Evolutionary conservation across 805 yeast genomes (phyloP).

Genomic region (Limtongia smithiae): DNA sequence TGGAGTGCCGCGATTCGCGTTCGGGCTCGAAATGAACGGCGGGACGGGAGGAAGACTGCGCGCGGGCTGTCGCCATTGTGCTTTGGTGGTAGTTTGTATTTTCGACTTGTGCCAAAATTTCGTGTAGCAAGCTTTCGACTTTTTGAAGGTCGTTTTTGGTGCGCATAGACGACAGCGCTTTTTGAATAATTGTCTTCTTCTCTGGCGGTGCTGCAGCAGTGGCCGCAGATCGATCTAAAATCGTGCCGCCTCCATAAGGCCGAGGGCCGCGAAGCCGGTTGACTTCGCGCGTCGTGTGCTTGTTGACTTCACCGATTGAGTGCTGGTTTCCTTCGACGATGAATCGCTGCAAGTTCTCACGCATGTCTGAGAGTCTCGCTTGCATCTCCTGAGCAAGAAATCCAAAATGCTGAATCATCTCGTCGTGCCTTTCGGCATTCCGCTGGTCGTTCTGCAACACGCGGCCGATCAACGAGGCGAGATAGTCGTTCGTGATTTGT

Average conservation of each 20-base stretch:
- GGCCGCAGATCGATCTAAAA: too few species aligned
- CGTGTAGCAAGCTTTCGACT: slow-evolving; percentile 18
- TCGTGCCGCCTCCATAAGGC: background rate
- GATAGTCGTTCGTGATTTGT: too few species aligned
- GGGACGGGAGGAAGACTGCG: too few species aligned
- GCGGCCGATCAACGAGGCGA: too few species aligned
- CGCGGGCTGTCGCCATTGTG: too few species aligned
- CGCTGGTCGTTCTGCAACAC: slow-evolving; percentile 4
- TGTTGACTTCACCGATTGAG: background rate
- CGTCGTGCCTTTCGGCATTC: slow-evolving; percentile 8
- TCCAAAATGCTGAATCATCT: slow-evolving; percentile 18
- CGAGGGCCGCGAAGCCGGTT: slow-evolving; percentile 6
- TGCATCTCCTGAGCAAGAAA: slow-evolving; percentile 9
- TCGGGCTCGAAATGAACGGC: too few species aligned
- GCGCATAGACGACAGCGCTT: slow-evolving; percentile 11
- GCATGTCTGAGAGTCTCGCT: slow-evolving; percentile 1
- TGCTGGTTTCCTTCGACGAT: background rate
- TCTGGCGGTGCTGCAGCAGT: background rate
- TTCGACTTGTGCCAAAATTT: slow-evolving; percentile 17
- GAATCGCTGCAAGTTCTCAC: background rate
- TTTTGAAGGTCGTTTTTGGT: slow-evolving; percentile 12
- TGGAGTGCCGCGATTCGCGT: too few species aligned
- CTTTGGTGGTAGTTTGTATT: slow-evolving; percentile 4
- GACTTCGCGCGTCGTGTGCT: background rate
- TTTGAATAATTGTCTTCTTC: slow-evolving; percentile 12